These are phyloP conservation scores for Diaporthe aspalathi DNA, from an alignment of 2,329 filamentous ascomycete species.

Conservation along the genomic window DNA sequence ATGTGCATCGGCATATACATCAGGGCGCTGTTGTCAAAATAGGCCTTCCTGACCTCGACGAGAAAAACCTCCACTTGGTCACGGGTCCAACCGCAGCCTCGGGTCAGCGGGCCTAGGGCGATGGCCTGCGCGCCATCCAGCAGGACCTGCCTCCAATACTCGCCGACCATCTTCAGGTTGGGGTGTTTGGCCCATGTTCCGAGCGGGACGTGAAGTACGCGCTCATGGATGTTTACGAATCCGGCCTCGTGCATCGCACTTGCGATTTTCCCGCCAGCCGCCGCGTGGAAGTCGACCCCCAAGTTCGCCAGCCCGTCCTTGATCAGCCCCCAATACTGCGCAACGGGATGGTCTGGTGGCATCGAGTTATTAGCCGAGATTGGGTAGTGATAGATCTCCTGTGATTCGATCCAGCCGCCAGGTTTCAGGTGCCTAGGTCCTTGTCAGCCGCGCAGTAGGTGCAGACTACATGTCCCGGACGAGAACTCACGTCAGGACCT, in stretches of 20 bases:
- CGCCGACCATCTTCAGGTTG: conserved; percentile 55
- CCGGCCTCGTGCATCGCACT: conserved; percentile 53
- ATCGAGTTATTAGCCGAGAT: conserved; percentile 59
- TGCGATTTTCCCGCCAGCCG: conserved; percentile 47
- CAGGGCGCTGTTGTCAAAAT: conserved; percentile 50
- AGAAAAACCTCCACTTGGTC: conserved; percentile 52
- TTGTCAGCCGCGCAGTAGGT: conserved; percentile 10
- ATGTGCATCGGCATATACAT: conserved; percentile 68
- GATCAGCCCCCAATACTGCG: conserved; percentile 45
- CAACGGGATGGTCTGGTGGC: conserved; percentile 52
- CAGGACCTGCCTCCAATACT: conserved; percentile 57
- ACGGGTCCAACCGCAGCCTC: conserved; percentile 50
- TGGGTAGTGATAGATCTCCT: conserved; percentile 56
- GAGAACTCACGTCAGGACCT: conserved; percentile 58
- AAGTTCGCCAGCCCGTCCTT: conserved; percentile 48
- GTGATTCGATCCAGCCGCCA: conserved; percentile 65
- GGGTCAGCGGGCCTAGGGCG: conserved; percentile 54
- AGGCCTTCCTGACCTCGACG: conserved; percentile 48
- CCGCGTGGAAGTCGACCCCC: conserved; percentile 53
- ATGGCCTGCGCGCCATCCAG: conserved; percentile 56
- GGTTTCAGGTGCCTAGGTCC: conserved; percentile 52
- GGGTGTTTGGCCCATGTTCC: conserved; percentile 58
- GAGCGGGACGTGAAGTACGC: conserved; percentile 58
- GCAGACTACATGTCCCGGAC: background rate
- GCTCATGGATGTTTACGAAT: conserved; percentile 57